Percentiles rank a stretch among this genome's conserved stretches.
Conservation (phyloP, 176 grass and related monocot species). For the Eragrostis nindensis region DNA sequence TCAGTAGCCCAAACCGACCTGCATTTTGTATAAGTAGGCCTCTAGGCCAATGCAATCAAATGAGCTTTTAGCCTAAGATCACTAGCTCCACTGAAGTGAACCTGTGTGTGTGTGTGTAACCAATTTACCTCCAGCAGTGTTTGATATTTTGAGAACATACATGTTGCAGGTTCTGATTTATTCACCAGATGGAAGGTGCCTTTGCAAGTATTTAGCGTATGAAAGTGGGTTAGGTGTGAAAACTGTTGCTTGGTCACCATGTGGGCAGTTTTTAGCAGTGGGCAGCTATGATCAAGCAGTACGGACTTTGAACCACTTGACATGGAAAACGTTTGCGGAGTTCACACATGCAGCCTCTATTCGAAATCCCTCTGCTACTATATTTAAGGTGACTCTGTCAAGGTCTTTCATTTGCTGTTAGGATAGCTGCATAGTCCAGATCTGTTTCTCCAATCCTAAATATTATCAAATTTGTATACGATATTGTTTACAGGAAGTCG, state of each 20-base stretch:
- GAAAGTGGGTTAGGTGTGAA: conserved; percentile 95
- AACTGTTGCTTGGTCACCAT: conserved; percentile 93
- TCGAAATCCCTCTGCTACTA: conserved; percentile 66
- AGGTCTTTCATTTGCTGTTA: conserved; percentile 28
- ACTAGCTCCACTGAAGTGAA: too few species aligned
- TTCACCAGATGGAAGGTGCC: conserved; percentile 92
- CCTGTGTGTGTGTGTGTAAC: too few species aligned
- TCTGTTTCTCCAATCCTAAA: conserved; percentile 24
- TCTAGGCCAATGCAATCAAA: too few species aligned
- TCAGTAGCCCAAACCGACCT: too few species aligned
- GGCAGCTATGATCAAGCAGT: conserved; percentile 96
- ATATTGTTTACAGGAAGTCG: conserved; percentile 71
- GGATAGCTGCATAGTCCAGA: not conserved
- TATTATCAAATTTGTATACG: too few species aligned
- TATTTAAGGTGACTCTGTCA: conserved; percentile 72
- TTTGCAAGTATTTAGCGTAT: conserved; percentile 91
- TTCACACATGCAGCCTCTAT: conserved; percentile 75
- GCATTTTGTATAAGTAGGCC: too few species aligned
- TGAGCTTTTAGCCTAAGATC: too few species aligned
- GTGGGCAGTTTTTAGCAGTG: conserved; percentile 90
- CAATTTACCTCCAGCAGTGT: too few species aligned
- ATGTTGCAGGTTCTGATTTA: conserved; percentile 80
- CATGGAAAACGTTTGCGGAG: conserved; percentile 98
- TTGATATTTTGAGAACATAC: conserved; percentile 27
- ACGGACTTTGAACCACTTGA: conserved; percentile 83